Evolutionary conservation across 2,329 filamentous ascomycete species (phyloP), one percentile per base, ranked within the genome.

Genomic region (Apiospora rasikravindrae): DNA sequence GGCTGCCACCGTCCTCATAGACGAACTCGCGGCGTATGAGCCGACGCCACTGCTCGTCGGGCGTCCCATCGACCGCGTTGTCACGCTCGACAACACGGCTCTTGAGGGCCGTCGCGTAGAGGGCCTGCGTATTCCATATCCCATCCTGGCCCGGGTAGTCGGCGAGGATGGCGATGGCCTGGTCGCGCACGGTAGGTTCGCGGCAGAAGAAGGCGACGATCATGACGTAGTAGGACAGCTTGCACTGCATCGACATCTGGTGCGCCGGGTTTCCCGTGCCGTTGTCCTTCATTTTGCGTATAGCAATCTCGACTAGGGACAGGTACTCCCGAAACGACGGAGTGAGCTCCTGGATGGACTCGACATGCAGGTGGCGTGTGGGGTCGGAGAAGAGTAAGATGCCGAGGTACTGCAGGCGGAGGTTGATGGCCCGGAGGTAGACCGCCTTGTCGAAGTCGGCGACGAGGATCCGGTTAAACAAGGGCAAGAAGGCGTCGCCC

Each of bases 111-210:
- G 82, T 24, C 1, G 73, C 71, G 69, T 82, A 80, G 1, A 83
- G 67, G 0, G 79, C 73, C 0, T 71, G 75, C 0, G 77, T 76
- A 16, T 76, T 79, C 78, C 77, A 82, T 0, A 83, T 71, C 0
- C 81, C 81, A 40, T 83, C 81, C 29, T 82, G 78, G 14, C 77
- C 76, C 0, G 80, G 79, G 53, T 83, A 83, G 45, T 80, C 80
- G 69, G 72, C 76, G n/a, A 83, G 33, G 72, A 81, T 76, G 73
- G 73, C 74, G 0, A 77, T 72, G 0, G 81, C 81, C 64, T 83
- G 74, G 4, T 83, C 79, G 10, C 81, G 80, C 0, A 76, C 70
- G 0, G 80, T 14, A 0, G 81, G 75, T 8, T 83, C 81, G 6
- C 81, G 80, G 42, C 80, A 82, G 71, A 78, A 78, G 0, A 81